phyloP scores from a whole-genome alignment of 1,284 basidiomycete genomes.

The Rhodotorula glutinis region DNA sequence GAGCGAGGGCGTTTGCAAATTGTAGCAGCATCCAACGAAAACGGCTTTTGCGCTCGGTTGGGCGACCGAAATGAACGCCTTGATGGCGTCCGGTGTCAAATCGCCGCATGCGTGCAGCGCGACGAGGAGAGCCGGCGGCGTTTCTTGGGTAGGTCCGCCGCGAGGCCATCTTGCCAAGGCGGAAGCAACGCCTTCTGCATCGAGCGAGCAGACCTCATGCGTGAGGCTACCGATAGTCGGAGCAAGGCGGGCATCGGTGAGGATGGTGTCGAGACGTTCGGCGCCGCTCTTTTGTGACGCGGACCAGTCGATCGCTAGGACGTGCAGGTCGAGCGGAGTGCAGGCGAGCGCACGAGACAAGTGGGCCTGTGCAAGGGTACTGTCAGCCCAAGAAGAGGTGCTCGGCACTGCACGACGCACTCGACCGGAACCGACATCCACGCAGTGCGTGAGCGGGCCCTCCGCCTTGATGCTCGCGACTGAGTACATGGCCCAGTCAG shows the following conservation, averaged over 20 bases:
- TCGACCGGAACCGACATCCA: constrained; percentile 38
- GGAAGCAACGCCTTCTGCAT: constrained; percentile 14
- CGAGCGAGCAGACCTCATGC: constrained; percentile 28
- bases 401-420: constrained; percentile 19
- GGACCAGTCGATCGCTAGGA: constrained; percentile 39
- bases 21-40: constrained; percentile 39
- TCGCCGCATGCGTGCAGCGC: constrained; percentile 39
- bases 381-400: no score
- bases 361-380: constrained; percentile 29
- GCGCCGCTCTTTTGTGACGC: constrained; percentile 30
- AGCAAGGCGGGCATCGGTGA: neutral
- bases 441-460: constrained; percentile 10
- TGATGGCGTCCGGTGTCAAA: constrained; percentile 29
- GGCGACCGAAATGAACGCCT: constrained; percentile 21
- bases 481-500: neutral
- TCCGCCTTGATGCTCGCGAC: constrained; percentile 16
- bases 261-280: constrained; percentile 25
- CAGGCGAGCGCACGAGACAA: constrained; percentile 33
- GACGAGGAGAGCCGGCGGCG: constrained; percentile 21
- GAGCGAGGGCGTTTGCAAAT: constrained; percentile 25
- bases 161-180: constrained; percentile 24
- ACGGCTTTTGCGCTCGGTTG: constrained; percentile 5
- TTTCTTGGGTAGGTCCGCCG: neutral
- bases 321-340: constrained; percentile 30
- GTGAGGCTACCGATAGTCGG: constrained; percentile 25